phyloP scores from a whole-genome alignment of 257 asterid genomes.

The Nicotiana attenuata region DNA sequence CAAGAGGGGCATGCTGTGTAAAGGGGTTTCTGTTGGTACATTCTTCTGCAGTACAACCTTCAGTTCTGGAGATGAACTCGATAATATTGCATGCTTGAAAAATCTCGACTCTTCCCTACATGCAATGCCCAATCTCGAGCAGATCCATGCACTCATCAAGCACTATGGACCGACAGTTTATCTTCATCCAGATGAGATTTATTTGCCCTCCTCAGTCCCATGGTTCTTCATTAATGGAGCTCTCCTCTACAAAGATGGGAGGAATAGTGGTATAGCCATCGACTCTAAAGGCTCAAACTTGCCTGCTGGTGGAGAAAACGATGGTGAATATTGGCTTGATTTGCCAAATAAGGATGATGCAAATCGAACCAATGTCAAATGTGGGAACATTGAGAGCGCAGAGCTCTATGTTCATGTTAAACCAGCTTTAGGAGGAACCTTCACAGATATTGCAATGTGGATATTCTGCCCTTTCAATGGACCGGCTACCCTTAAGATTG shows the following conservation, averaged over 20 bases:
- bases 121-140: slow-evolving; percentile 78
- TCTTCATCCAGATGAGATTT: slow-evolving; percentile 77
- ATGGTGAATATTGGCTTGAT: slow-evolving; percentile 69
- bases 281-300: slow-evolving; percentile 55
- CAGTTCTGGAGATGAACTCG: slow-evolving; percentile 24
- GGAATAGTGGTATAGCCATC: slow-evolving; percentile 45
- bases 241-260: slow-evolving; percentile 55
- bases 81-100: slow-evolving; percentile 58
- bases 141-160: slow-evolving; percentile 59
- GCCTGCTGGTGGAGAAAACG: slow-evolving; percentile 69
- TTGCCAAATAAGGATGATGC: slow-evolving; percentile 38
- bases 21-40: slow-evolving; percentile 68
- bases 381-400: slow-evolving; percentile 57
- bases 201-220: slow-evolving; percentile 79
- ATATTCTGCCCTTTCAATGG: slow-evolving; percentile 92
- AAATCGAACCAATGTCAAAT: slow-evolving; percentile 31
- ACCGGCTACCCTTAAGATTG: slow-evolving; percentile 60
- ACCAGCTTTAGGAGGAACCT: slow-evolving; percentile 72
- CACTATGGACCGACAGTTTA: slow-evolving; percentile 74
- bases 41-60: slow-evolving; percentile 39
- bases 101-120: slow-evolving; percentile 41
- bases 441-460: slow-evolving; percentile 85
- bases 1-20: slow-evolving; percentile 52
- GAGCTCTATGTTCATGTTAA: slow-evolving; percentile 73
- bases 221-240: slow-evolving; percentile 84